Conservation (phyloP, 192 early-diverging fungal genomes). For the Backusella circina region DNA sequence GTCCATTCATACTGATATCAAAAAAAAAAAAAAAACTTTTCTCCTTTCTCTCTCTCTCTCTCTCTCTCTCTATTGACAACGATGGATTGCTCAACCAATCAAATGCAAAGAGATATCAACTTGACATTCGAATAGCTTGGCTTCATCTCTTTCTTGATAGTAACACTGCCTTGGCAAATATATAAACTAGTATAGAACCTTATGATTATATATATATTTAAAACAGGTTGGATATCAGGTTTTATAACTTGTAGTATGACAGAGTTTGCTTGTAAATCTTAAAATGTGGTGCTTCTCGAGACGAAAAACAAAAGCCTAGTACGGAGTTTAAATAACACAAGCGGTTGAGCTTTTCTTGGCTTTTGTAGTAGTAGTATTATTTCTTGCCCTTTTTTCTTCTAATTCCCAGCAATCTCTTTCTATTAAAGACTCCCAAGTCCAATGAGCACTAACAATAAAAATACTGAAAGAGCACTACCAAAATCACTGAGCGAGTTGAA, state of each 20-base stretch:
- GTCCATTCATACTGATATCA: background rate
- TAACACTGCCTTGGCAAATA: background rate
- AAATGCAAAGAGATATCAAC: background rate
- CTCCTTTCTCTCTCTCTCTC: background rate
- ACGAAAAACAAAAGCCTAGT: background rate
- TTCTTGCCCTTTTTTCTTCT: background rate
- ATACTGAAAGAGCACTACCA: background rate
- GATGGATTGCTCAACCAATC: background rate
- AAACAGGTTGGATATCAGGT: background rate
- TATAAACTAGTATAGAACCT: background rate
- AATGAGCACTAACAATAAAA: background rate
- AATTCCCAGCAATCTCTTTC: background rate
- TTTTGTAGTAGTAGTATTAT: background rate
- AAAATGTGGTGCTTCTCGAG: too few relatives aligned
- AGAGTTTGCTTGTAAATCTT: too few relatives aligned
- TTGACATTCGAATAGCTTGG: background rate
- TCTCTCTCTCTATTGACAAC: background rate
- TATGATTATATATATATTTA: background rate
- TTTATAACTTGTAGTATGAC: background rate
- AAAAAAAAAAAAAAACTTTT: background rate
- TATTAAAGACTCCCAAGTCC: background rate
- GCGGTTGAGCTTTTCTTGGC: background rate
- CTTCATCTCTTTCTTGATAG: background rate
- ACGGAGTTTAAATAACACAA: background rate
- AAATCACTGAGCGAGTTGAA: conserved; percentile 32